These are phyloP conservation scores for Beauveria australis DNA, from an alignment of 2,329 filamentous ascomycete species.

Conservation along the genomic window DNA sequence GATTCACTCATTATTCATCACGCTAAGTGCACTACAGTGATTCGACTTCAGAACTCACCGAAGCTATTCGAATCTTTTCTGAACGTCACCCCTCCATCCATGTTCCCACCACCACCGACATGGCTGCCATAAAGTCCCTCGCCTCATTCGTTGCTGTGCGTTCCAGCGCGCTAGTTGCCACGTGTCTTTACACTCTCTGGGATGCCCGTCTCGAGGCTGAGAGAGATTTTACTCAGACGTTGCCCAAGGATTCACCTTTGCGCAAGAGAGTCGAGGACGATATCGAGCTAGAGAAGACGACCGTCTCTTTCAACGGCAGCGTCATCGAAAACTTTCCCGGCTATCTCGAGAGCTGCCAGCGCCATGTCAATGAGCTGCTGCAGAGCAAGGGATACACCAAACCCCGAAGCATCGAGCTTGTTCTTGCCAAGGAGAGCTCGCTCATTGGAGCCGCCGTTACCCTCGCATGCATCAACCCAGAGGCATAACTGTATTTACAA, in stretches of 20 bases:
- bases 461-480: constrained; percentile 36
- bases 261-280: constrained; percentile 44
- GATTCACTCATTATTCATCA: not conserved
- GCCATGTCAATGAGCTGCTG: constrained; percentile 53
- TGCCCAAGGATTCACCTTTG: constrained; percentile 23
- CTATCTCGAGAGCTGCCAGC: constrained; percentile 56
- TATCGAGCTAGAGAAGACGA: constrained; percentile 37
- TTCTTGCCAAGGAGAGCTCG: constrained; percentile 65
- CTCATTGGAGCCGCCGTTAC: constrained; percentile 69
- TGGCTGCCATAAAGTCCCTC: constrained; percentile 43
- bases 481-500: constrained; percentile 10
- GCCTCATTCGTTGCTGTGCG: constrained; percentile 48
- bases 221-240: constrained; percentile 23
- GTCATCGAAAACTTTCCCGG: constrained; percentile 71
- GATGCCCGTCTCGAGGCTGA: constrained; percentile 43
- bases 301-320: constrained; percentile 71
- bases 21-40: constrained; percentile 32
- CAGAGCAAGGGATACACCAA: constrained; percentile 24
- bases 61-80: constrained; percentile 40
- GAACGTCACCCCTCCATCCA: constrained; percentile 39
- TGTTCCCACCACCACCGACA: constrained; percentile 35
- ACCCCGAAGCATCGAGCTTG: constrained; percentile 47
- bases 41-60: constrained; percentile 30
- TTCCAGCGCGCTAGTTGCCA: constrained; percentile 51
- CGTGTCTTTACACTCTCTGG: constrained; percentile 53